Conservation (phyloP, 2,329 filamentous ascomycete species). For the Venturiaceae sp. region DNA sequence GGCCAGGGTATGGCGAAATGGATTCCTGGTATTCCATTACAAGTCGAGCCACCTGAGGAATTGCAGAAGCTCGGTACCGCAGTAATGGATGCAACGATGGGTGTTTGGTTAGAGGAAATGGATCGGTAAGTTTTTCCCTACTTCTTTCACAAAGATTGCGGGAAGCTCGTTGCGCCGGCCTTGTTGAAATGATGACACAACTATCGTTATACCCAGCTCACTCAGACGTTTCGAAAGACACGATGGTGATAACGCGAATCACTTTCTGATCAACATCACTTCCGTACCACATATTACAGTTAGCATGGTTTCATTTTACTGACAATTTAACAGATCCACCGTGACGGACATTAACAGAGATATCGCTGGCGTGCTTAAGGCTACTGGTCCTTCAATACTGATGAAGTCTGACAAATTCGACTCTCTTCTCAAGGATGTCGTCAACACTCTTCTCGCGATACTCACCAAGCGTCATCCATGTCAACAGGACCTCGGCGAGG, state of each 20-base stretch:
- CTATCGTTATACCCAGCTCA: conserved; percentile 98
- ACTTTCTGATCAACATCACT: conserved; percentile 37
- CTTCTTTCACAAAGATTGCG: no score
- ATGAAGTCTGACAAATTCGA: conserved; percentile 49
- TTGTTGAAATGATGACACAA: conserved; percentile 65
- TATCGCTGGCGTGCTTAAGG: conserved; percentile 79
- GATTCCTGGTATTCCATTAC: conserved; percentile 77
- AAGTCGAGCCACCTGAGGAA: conserved; percentile 67
- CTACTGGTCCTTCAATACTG: conserved; percentile 79
- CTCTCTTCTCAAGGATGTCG: conserved; percentile 60
- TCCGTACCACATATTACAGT: background rate
- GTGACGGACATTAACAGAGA: conserved; percentile 95
- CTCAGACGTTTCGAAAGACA: conserved; percentile 76
- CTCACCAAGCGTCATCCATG: conserved; percentile 87
- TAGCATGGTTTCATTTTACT: background rate
- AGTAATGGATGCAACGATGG: conserved; percentile 73
- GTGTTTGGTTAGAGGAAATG: conserved; percentile 79
- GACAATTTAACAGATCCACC: conserved; percentile 50
- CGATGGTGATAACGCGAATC: conserved; percentile 82
- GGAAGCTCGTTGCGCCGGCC: conserved; percentile 8
- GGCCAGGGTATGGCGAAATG: conserved; percentile 71
- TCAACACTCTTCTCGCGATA: conserved; percentile 65
- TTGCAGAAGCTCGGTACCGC: conserved; percentile 79
- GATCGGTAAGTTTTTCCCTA: conserved; percentile 65
- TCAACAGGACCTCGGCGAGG: conserved; percentile 81